Evolutionary conservation across 2,329 filamentous ascomycete species (phyloP), one percentile per base, ranked within the genome.

Genomic region (Atkinsonella hypoxylon): DNA sequence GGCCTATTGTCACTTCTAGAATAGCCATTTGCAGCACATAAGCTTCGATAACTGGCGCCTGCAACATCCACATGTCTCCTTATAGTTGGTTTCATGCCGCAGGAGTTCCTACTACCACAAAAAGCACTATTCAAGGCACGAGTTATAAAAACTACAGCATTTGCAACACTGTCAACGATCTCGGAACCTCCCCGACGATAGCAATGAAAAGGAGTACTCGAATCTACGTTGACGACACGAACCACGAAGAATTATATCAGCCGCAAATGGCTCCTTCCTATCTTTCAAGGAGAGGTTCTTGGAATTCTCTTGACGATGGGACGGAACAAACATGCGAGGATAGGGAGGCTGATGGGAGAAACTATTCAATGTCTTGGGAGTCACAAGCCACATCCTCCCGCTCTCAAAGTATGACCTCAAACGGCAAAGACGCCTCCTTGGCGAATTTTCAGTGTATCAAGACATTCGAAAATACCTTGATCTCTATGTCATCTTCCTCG

Each of bases 211-310:
- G 60, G 40, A 61, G 52, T 40, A 58, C 59, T 9, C 56, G 57
- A 15, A 52, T 53, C 13, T 57, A 53, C 49, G 47, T 50, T 17
- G 59, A 60, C 48, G 58, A 62, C 34, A 43, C 44, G 7, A 36
- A 47, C 18, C 44, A 52, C 36, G 53, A 57, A 6, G 50, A 42
- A 12, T 43, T 50, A 12, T 45, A 48, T 5, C 50, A 56, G 39
- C 36, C 11, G 13, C 41, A 55, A 11, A 53, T 48, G 18, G 30
- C 55, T 6, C 55, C 59, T 1, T 56, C 62, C 3, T 62, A 59
- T 44, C 55, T 59, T 42, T 62, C 61, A 39, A 57, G 62, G 50
- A 59, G 59, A 30, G 62, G 57, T 43, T 67, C 64, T 2, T 59
- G 59, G 39, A 62, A 58, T 53, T 60, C 62, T 6, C 49, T 56